phyloP scores from a whole-genome alignment of 148 eudicot species.

The Heliosperma pusillum region DNA sequence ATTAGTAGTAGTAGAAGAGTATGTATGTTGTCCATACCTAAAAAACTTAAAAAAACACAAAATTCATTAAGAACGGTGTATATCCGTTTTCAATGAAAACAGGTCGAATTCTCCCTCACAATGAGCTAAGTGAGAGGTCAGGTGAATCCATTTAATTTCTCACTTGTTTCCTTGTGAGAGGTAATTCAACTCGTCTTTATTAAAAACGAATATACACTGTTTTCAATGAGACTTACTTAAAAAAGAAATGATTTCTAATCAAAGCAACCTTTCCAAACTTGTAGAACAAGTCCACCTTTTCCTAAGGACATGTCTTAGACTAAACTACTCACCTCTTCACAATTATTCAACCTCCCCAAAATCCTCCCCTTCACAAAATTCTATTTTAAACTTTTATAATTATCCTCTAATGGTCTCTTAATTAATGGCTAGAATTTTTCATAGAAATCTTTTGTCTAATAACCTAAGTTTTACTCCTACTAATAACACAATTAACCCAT shows the following conservation, averaged over 20 bases:
- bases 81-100: too few relatives aligned
- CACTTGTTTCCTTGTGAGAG: too few relatives aligned
- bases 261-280: constrained; percentile 19
- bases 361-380: background rate
- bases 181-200: too few relatives aligned
- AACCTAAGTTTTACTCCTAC: constrained; percentile 3
- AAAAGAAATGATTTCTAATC: constrained; percentile 24
- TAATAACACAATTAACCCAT: constrained; percentile 33
- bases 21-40: constrained; percentile 21
- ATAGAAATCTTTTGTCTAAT: constrained; percentile 39
- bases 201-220: too few relatives aligned
- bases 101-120: too few relatives aligned
- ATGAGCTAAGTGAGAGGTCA: too few relatives aligned
- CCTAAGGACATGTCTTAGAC: constrained; percentile 20
- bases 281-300: constrained; percentile 22
- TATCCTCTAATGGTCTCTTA: constrained; percentile 14
- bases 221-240: too few relatives aligned
- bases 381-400: background rate
- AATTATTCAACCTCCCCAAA: background rate
- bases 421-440: constrained; percentile 16
- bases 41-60: constrained; percentile 5
- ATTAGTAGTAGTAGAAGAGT: background rate
- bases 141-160: too few relatives aligned
- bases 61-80: too few relatives aligned
- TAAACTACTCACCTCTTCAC: constrained; percentile 11